These are phyloP conservation scores for Penicillium mononematosum DNA, from an alignment of 495 filamentous ascomycete genomes.

Conservation along the genomic window DNA sequence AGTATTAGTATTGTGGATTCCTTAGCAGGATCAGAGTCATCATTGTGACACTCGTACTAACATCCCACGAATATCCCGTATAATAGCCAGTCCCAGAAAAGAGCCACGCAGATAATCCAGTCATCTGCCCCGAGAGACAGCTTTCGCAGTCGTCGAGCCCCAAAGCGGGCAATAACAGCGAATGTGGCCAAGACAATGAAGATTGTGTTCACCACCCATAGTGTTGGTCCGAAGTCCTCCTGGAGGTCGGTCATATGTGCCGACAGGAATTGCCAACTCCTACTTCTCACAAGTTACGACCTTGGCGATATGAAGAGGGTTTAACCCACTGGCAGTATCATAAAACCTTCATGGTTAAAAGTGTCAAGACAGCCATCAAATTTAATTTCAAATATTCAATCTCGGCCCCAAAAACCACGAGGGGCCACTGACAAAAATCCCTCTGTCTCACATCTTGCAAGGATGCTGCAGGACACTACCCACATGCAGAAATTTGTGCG, in stretches of 20 bases:
- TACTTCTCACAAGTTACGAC: not conserved
- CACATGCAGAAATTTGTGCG: not conserved
- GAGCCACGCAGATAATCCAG: slow-evolving; percentile 2
- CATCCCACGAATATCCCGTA: not conserved
- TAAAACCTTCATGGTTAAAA: not conserved
- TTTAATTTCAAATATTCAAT: not conserved
- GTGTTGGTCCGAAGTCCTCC: not conserved
- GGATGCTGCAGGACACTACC: too few species aligned
- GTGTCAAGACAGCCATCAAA: not conserved
- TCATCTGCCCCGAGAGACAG: slow-evolving; percentile 1
- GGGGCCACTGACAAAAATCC: not conserved
- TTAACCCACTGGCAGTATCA: not conserved
- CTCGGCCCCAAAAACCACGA: too few species aligned
- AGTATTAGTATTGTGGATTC: not conserved
- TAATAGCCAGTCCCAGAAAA: not conserved
- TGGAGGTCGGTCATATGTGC: not conserved
- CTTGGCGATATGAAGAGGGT: not conserved
- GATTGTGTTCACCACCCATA: slow-evolving; percentile 9
- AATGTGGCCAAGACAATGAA: slow-evolving; percentile 5
- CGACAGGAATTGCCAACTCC: not conserved
- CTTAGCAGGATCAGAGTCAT: not conserved
- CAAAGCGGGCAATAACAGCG: not conserved
- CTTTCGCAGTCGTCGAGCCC: not conserved
- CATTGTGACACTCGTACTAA: not conserved
- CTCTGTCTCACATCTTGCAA: too few species aligned